Evolutionary conservation across 257 asterid species (phyloP).

Genomic region (Nemophila menziesii): DNA sequence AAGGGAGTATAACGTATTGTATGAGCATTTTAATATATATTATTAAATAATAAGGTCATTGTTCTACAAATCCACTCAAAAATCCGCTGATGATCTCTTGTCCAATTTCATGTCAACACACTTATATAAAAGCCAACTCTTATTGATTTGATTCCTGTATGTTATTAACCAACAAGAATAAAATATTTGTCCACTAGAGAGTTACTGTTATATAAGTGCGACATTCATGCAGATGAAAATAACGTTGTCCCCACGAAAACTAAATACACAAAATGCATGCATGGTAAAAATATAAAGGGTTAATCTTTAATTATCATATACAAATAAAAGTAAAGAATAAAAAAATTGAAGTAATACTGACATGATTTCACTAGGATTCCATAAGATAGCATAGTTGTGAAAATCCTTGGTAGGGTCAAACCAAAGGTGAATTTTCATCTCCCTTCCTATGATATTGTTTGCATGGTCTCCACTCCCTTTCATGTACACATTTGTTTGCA

Average conservation of each 20-base stretch:
- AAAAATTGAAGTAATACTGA: conserved; percentile 17
- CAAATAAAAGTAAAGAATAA: too few species aligned
- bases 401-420: conserved; percentile 64
- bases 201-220: background rate
- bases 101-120: too few species aligned
- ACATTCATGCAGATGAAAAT: background rate
- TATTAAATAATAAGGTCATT: too few species aligned
- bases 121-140: too few species aligned
- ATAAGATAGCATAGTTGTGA: conserved; percentile 73
- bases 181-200: background rate
- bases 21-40: too few species aligned
- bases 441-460: conserved; percentile 66
- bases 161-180: background rate
- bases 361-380: conserved; percentile 75
- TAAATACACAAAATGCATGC: background rate
- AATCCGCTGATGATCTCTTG: too few species aligned
- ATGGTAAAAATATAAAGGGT: too few species aligned
- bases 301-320: too few species aligned
- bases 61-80: too few species aligned
- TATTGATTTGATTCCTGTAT: background rate
- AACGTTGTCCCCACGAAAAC: background rate
- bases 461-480: conserved; percentile 84
- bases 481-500: conserved; percentile 74
- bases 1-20: too few species aligned
- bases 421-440: conserved; percentile 76